Base-by-base conservation (phyloP, 1,139 yeast species). In the Diutina scorzettiae region DNA sequence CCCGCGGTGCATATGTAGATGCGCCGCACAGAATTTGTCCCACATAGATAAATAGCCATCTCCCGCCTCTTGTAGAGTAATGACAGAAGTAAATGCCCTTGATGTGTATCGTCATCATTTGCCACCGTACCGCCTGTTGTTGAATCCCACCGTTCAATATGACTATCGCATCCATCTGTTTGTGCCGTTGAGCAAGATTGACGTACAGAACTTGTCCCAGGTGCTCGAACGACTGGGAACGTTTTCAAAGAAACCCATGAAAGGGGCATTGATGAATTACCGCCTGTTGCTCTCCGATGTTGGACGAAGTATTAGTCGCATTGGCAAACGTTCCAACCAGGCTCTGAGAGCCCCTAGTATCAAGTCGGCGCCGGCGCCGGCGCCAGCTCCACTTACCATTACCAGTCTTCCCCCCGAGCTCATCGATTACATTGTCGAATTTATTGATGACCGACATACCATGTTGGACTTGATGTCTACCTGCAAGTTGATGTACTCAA, bases 381-480 rank as follows among this genome's bases (percentile, higher is more conserved):
- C 28, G 9, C 28, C 9, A n/a, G n/a, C n/a, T 5, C 34, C 37
- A 4, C 5, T 25, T 5, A 20, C 24, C n/a, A 21, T 34, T 21
- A 3, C 23, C 12, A 21, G 14, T 3, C 16, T 34, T 4, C 39
- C 39, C 20, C 16, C 28, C 4, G 39, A 34, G 23, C 16, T 34
- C n/a, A 21, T 21, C 20, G 39, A 34, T 5, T 55, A 55, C 42
- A 55, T 69, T 9, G 62, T 68, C 43, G 52, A 48, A 16, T 51
- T 62, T 19, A 57, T 69, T 23, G 60, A 59, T 44, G 54, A 54
- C 28, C 49, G 48, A 14, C 41, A 47, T 2, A 59, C 59, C 42
- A 61, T 63, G 44, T 52, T 53, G 39, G 51, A 51, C 36, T 71
- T 80, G 48, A 55, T 80, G 30, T 70, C 68, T 46, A 76, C 78